A percentile compares a stretch with the other conserved stretches of the same genome.
Conservation (phyloP, 2,329 filamentous ascomycete genomes). For the Cladosporium sp. region DNA sequence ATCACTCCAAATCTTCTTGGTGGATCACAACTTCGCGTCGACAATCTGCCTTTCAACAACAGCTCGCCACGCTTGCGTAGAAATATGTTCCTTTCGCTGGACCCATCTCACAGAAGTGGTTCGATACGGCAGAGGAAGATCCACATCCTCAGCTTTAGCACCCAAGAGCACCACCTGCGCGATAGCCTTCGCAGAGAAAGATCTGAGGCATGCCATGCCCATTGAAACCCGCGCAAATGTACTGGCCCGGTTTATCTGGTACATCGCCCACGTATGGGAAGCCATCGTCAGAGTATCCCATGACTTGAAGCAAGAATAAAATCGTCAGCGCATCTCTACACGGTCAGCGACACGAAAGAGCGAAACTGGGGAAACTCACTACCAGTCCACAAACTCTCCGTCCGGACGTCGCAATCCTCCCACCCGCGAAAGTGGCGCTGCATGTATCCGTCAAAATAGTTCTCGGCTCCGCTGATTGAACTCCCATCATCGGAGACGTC, state of each 20-base stretch:
- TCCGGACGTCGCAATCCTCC: slow-evolving; percentile 44
- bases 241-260: slow-evolving; percentile 43
- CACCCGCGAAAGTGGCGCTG: slow-evolving; percentile 49
- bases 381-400: slow-evolving; percentile 45
- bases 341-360: background rate
- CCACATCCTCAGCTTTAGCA: slow-evolving; percentile 8
- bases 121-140: slow-evolving; percentile 9
- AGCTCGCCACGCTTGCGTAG: background rate
- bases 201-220: slow-evolving; percentile 55
- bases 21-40: background rate
- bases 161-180: slow-evolving; percentile 41
- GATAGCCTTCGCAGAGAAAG: slow-evolving; percentile 43
- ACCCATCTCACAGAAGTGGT: background rate
- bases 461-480: slow-evolving; percentile 42
- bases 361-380: slow-evolving; percentile 28
- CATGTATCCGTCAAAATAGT: slow-evolving; percentile 52
- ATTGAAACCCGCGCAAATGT: slow-evolving; percentile 52
- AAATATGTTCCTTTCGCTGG: background rate
- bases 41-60: background rate
- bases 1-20: background rate
- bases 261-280: slow-evolving; percentile 48
- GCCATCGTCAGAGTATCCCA: slow-evolving; percentile 28
- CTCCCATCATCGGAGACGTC: slow-evolving; percentile 46
- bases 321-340: background rate
- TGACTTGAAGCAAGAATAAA: slow-evolving; percentile 13